Base-by-base conservation (phyloP, 805 yeast species). In the Pichia rugopelliculosa region DNA sequence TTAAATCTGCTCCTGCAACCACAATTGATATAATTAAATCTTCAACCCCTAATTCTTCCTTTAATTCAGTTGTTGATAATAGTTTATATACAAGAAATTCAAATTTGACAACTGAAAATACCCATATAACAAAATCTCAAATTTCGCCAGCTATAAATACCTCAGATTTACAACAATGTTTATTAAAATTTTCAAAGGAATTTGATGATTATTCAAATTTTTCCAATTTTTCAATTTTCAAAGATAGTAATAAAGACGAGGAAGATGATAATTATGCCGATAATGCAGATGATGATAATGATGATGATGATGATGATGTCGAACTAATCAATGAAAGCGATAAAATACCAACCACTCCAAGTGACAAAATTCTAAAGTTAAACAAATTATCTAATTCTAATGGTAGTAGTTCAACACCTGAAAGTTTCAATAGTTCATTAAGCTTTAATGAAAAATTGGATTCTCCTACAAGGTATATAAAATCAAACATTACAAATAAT, bases 161-260 rank as follows among this genome's bases (percentile, higher is more conserved):
- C 0, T 51, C 68, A 15, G 74, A 68, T 50, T 52, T 70, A 34
- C 70, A 71, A 55, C 68, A 69, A 42, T 70, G 73, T 51, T 59
- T 71, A 18, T 41, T 67, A 33, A 60, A 64, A 34, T 70, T 71
- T 48, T 58, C 73, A 1, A 66, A 65, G 49, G 75, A 71, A 41
- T 71, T 70, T 54, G 73, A 70, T 53, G 73, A 69, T 46, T 50
- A 56, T 42, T 50, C 54, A 30, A 53, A 49, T 39, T 49, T 58
- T 15, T 61, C 66, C 36, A 64, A 49, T 38, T 49, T 58, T 12
- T 61, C 66, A 38, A 64, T 65, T 3, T 65, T 64, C 45, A 53
- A 60, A 17, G 67, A 59, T 37, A 53, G 46, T 25, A 20, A 59
- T 44, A 64, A 60, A 44, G 62, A 59, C 39, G 38, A 59, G 21